Conservation (phyloP, 2,329 filamentous ascomycete genomes). For the Nannizzia gypsea region DNA sequence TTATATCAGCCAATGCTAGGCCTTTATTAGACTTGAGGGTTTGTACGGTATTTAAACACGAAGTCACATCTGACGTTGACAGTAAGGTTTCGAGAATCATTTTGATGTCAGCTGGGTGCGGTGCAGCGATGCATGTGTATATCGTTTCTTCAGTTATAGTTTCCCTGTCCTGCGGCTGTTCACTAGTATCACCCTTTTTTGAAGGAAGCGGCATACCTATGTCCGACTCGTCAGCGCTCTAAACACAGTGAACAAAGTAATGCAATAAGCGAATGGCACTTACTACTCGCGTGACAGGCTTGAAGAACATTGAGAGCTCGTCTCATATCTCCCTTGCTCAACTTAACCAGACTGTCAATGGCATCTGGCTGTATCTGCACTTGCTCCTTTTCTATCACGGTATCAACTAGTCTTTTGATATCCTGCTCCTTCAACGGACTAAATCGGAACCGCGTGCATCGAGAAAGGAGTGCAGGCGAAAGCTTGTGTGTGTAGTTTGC, state of each 20-base stretch:
- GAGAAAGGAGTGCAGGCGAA: constrained; percentile 77
- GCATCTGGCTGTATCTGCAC: constrained; percentile 76
- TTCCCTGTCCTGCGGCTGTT: constrained; percentile 55
- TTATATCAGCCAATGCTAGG: constrained; percentile 82
- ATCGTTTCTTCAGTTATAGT: constrained; percentile 85
- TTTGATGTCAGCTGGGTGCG: constrained; percentile 76
- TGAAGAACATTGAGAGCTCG: constrained; percentile 89
- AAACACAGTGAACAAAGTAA: background rate
- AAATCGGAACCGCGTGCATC: constrained; percentile 91
- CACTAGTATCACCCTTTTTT: constrained; percentile 47
- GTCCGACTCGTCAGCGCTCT: constrained; percentile 9
- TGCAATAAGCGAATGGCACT: constrained; percentile 19
- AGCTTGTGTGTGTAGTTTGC: constrained; percentile 99
- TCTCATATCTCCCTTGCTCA: constrained; percentile 95
- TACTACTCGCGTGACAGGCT: constrained; percentile 88
- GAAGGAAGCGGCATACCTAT: constrained; percentile 55
- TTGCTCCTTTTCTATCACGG: constrained; percentile 75
- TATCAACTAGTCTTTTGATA: constrained; percentile 73
- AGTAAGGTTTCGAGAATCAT: constrained; percentile 76
- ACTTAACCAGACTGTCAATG: constrained; percentile 65
- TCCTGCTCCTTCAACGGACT: constrained; percentile 82
- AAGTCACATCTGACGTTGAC: constrained; percentile 74
- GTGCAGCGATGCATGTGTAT: constrained; percentile 94
- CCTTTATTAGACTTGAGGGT: constrained; percentile 76
- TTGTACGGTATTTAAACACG: constrained; percentile 78